Evolutionary conservation across 768 basidiomycete genomes (phyloP).

Genomic region (Collybia nuda): DNA sequence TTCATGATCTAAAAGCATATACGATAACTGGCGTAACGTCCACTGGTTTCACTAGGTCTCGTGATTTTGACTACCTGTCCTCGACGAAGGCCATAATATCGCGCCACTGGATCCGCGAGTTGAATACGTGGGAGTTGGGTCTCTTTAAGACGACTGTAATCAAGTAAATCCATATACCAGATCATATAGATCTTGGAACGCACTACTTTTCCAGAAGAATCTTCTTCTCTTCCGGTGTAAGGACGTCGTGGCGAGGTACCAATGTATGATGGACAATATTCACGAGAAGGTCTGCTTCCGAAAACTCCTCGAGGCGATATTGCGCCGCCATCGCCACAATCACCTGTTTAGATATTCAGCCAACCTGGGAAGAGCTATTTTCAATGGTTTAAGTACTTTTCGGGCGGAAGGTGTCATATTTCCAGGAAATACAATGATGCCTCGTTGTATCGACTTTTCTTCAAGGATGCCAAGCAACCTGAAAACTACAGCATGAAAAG

Average conservation of each 20-base stretch:
- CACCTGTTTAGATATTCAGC: constrained; percentile 51
- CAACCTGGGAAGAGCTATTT: constrained; percentile 9
- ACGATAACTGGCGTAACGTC: constrained; percentile 89
- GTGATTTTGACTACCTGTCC: constrained; percentile 99
- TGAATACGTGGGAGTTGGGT: constrained; percentile 98
- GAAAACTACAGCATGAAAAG: constrained; percentile 6
- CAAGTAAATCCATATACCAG: constrained; percentile 13
- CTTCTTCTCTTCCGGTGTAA: constrained; percentile 84
- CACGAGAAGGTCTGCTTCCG: constrained; percentile 93
- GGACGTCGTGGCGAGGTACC: constrained; percentile 90
- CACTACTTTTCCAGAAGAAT: constrained; percentile 89
- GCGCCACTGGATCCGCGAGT: constrained; percentile 94
- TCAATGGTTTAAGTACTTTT: constrained; percentile 56
- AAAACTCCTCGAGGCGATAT: constrained; percentile 93
- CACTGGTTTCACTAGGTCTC: constrained; percentile 94
- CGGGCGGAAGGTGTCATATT: constrained; percentile 97
- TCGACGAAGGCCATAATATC: constrained; percentile 93
- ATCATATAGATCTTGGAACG: constrained; percentile 30
- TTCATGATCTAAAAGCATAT: constrained; percentile 67
- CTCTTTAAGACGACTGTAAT: constrained; percentile 87
- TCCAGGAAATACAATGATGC: constrained; percentile 93
- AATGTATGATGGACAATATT: constrained; percentile 97
- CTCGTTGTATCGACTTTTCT: constrained; percentile 85
- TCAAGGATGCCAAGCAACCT: constrained; percentile 90
- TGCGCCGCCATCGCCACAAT: constrained; percentile 86